A percentile compares a stretch with the other conserved stretches of the same genome.
phyloP scores from a whole-genome alignment of 495 filamentous ascomycete genomes.

The Podospora bellae-mahoneyi region DNA sequence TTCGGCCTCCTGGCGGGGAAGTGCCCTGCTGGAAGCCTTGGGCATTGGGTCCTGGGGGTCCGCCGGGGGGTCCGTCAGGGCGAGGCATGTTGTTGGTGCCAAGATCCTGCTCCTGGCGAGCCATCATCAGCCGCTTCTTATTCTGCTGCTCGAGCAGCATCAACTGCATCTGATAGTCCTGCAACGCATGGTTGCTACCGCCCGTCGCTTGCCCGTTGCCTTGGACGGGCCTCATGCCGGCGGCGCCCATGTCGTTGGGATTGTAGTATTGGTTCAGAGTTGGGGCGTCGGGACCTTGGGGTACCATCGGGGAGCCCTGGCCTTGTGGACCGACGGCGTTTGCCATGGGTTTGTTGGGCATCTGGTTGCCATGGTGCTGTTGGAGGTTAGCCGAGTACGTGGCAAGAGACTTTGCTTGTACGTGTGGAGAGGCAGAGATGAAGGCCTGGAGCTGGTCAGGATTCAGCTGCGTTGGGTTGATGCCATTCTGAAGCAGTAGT shows the following conservation, averaged over 20 bases:
- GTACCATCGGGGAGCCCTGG: conserved; percentile 80
- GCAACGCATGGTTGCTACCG: conserved; percentile 86
- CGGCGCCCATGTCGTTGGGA: conserved; percentile 46
- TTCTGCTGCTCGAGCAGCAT: conserved; percentile 99
- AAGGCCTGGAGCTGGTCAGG: conserved; percentile 75
- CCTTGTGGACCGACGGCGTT: conserved; percentile 49
- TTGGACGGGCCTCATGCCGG: conserved; percentile 56
- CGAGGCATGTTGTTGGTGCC: conserved; percentile 51
- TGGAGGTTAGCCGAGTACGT: conserved; percentile 81
- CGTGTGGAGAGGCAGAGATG: conserved; percentile 53
- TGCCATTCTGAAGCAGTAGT: conserved; percentile 71
- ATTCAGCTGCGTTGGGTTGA: conserved; percentile 70
- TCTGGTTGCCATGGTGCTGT: conserved; percentile 74
- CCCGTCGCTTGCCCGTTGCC: conserved; percentile 50
- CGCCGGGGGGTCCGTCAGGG: conserved; percentile 57
- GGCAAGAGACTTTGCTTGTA: conserved; percentile 77
- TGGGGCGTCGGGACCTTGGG: conserved; percentile 62
- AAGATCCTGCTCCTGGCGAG: conserved; percentile 89
- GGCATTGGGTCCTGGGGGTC: conserved; percentile 49
- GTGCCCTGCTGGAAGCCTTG: conserved; percentile 61
- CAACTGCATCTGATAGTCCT: conserved; percentile 99
- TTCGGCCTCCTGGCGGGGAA: conserved; percentile 76
- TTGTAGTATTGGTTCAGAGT: conserved; percentile 67
- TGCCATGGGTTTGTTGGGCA: conserved; percentile 63
- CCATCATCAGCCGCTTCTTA: conserved; percentile 95